Base-by-base conservation (phyloP, 768 basidiomycete species). In the Xerocomus potaroensis region DNA sequence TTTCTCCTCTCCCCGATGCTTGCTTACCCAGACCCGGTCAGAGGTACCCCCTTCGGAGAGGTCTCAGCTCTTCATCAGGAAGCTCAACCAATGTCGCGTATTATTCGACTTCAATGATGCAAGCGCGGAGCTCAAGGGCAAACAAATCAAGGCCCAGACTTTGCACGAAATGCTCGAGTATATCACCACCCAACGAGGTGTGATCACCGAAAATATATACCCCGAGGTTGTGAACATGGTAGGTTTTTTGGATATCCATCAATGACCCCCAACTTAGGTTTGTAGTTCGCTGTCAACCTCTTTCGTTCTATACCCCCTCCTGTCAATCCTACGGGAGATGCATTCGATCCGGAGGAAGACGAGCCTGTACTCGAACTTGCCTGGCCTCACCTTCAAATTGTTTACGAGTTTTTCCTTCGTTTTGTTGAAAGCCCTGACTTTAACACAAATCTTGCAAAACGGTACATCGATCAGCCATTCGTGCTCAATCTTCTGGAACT, bases 241-340 rank as follows among this genome's bases (percentile, higher is more conserved):
- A 55, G 54, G 89, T 42, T 43, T 50, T 35, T 30, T 31, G 4
- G n/a, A 24, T 23, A 19, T 41, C 33, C 19, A 22, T 35, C 42
- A 29, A 12, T 12, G 2, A 38, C 45, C 5, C 12, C 35, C 31
- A 48, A 46, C 59, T 50, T 40, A 54, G 10, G 16, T 37, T 24
- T 32, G 8, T 65, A 98, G 95, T 99, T 98, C 76, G 87, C 91
- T 41, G 84, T 87, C 64, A 99, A 99, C 72, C 86, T 99, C 57
- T 99, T 99, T 77, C 90, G 96, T 54, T 93, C 96, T 62, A 98
- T 99, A 80, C 96, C 96, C 70, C 96, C 96, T 59, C 96, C 94
- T 35, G 95, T 98, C 48, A 99, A 99, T 62, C 96, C 96, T 5
- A 89, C 84, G 11, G 96, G 96, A 44, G 96, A 99, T 66, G 96